A percentile compares a stretch with the other conserved stretches of the same genome.
These are phyloP conservation scores for Yarrowia yakushimensis DNA, from an alignment of 805 yeast species.

Conservation along the genomic window DNA sequence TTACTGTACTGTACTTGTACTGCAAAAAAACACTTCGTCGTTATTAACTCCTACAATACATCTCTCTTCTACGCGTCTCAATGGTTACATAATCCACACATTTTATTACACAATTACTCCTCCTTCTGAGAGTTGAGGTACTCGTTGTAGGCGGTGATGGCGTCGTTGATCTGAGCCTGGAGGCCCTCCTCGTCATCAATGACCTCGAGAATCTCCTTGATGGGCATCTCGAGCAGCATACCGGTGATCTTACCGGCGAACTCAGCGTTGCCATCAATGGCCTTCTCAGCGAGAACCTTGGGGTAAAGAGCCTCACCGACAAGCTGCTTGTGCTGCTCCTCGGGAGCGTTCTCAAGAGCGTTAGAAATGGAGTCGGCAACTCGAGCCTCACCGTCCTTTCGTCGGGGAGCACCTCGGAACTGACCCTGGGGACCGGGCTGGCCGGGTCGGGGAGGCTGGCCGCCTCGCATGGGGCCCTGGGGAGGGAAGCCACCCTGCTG, in stretches of 20 bases:
- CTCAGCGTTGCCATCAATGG: constrained; percentile 67
- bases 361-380: constrained; percentile 51
- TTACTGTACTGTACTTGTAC: too few relatives aligned
- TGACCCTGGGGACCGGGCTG: constrained; percentile 27
- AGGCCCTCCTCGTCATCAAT: constrained; percentile 87
- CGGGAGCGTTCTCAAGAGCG: constrained; percentile 64
- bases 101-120: constrained; percentile 24
- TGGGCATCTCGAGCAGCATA: constrained; percentile 95
- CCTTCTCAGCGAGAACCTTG: constrained; percentile 81
- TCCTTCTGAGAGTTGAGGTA: constrained; percentile 44
- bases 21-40: too few relatives aligned
- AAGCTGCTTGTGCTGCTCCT: constrained; percentile 93
- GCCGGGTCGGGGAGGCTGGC: constrained; percentile 33
- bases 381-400: constrained; percentile 28
- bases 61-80: background rate
- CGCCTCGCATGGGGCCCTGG: constrained; percentile 35
- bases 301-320: constrained; percentile 97
- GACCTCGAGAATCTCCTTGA: constrained; percentile 81
- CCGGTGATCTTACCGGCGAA: constrained; percentile 99
- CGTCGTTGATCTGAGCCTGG: constrained; percentile 89
- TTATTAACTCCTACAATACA: too few relatives aligned
- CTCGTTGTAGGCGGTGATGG: constrained; percentile 88
- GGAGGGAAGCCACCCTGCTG: constrained; percentile 40
- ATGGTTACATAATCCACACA: constrained; percentile 22
- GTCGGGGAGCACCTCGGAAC: constrained; percentile 27